Evolutionary conservation across 805 yeast species (phyloP).

Genomic region (Schwanniomyces occidentalis): DNA sequence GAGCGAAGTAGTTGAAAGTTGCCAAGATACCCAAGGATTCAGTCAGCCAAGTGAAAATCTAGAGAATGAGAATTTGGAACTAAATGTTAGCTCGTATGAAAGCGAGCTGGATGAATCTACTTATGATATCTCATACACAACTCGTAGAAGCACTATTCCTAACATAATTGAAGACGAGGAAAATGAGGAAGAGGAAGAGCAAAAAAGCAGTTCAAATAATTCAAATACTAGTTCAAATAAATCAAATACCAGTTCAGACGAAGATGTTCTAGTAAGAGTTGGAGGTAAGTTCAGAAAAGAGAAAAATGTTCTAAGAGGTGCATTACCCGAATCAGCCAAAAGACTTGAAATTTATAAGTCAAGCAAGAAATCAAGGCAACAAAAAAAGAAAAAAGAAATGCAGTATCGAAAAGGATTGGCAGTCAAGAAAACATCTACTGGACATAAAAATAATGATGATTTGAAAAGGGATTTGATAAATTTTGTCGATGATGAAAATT

Average conservation of each 20-base stretch:
- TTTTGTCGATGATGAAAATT: constrained; percentile 22
- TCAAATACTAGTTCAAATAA: background rate
- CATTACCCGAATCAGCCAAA: constrained; percentile 42
- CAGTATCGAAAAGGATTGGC: constrained; percentile 40
- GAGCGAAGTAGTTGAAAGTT: background rate
- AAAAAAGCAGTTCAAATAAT: background rate
- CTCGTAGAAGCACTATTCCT: background rate
- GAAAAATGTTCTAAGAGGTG: constrained; percentile 33
- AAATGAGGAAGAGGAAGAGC: constrained; percentile 7
- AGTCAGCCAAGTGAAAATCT: constrained; percentile 3
- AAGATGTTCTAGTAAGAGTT: constrained; percentile 18
- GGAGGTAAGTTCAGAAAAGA: constrained; percentile 28
- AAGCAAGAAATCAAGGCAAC: constrained; percentile 7
- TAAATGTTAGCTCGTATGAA: constrained; percentile 3
- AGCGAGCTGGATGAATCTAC: constrained; percentile 7
- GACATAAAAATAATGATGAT: background rate
- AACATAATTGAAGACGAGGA: constrained; percentile 9
- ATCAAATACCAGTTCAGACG: background rate
- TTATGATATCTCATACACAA: background rate
- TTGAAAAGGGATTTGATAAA: constrained; percentile 8
- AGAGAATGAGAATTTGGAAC: constrained; percentile 3
- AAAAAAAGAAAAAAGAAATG: constrained; percentile 5
- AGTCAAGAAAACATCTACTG: constrained; percentile 20
- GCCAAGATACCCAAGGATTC: constrained; percentile 2
- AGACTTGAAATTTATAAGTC: constrained; percentile 25